phyloP scores from a whole-genome alignment of 768 basidiomycete species.

The Psilocybe sp. region DNA sequence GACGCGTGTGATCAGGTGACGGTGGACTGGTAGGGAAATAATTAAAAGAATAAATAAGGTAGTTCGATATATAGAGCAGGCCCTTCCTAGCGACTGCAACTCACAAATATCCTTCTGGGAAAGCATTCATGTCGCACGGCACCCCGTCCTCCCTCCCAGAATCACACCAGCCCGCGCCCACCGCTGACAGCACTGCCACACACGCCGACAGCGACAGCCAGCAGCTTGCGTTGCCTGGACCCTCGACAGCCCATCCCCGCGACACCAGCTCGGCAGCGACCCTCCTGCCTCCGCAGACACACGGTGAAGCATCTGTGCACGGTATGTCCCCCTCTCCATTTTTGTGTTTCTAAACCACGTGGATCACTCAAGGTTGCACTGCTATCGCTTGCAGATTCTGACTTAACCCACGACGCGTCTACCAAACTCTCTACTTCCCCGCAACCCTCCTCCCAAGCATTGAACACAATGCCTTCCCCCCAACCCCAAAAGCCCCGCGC shows the following conservation, averaged over 20 bases:
- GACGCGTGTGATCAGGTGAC: slow-evolving; percentile 24
- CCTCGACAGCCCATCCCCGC: too few relatives aligned
- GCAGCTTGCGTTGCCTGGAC: too few relatives aligned
- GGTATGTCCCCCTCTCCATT: background rate
- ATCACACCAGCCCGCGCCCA: background rate
- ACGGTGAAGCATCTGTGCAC: too few relatives aligned
- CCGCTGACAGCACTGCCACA: slow-evolving; percentile 4
- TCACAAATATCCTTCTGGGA: background rate
- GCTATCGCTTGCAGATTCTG: slow-evolving; percentile 11
- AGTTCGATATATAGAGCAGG: background rate
- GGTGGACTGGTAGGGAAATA: slow-evolving; percentile 3
- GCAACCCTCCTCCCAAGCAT: slow-evolving; percentile 5
- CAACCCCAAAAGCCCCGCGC: slow-evolving; percentile 15
- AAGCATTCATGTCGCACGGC: slow-evolving; percentile 10
- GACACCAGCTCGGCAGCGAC: too few relatives aligned
- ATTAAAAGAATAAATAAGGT: background rate
- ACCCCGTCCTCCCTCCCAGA: background rate
- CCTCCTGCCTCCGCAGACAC: too few relatives aligned
- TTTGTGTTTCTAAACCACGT: slow-evolving; percentile 15
- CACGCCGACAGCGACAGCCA: background rate
- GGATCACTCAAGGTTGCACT: slow-evolving; percentile 18
- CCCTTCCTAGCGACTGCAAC: slow-evolving; percentile 1
- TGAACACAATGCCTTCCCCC: slow-evolving; percentile 11
- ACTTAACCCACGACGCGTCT: slow-evolving; percentile 25
- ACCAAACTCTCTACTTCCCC: slow-evolving; percentile 16